phyloP scores from a whole-genome alignment of 495 filamentous ascomycete species.

The Emericellopsis terricola region DNA sequence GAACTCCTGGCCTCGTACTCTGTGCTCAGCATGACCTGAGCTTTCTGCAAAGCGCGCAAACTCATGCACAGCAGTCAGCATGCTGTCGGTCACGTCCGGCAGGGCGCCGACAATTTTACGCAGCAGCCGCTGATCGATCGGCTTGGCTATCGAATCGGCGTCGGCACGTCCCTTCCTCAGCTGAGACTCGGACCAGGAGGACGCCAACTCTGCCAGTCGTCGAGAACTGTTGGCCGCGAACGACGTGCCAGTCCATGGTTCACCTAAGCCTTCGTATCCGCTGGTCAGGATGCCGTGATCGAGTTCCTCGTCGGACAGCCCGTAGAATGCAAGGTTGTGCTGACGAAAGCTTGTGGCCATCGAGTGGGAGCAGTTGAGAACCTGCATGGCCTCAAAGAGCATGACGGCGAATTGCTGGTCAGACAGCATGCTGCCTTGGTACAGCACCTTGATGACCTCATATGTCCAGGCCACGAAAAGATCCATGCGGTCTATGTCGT shows the following conservation, averaged over 20 bases:
- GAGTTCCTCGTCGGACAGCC: constrained; percentile 40
- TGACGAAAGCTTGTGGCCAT: constrained; percentile 59
- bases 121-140: constrained; percentile 10
- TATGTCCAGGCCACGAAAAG: constrained; percentile 60
- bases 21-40: constrained; percentile 15
- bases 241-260: constrained; percentile 63
- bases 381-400: constrained; percentile 59
- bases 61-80: constrained; percentile 24
- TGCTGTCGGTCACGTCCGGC: constrained; percentile 24
- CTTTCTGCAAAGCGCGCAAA: constrained; percentile 18
- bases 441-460: constrained; percentile 48
- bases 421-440: constrained; percentile 32
- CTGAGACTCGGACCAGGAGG: constrained; percentile 14
- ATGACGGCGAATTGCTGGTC: constrained; percentile 27
- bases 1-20: constrained; percentile 17
- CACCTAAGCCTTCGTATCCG: constrained; percentile 45
- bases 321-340: constrained; percentile 47
- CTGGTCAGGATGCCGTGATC: constrained; percentile 47
- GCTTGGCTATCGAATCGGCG: background rate
- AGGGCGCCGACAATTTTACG: constrained; percentile 17
- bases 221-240: constrained; percentile 37
- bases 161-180: constrained; percentile 2
- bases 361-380: constrained; percentile 53
- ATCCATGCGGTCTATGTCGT: constrained; percentile 55
- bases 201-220: constrained; percentile 32